Base-by-base conservation (phyloP, 2,329 filamentous ascomycete species). In the Neodidymelliopsis sp. region DNA sequence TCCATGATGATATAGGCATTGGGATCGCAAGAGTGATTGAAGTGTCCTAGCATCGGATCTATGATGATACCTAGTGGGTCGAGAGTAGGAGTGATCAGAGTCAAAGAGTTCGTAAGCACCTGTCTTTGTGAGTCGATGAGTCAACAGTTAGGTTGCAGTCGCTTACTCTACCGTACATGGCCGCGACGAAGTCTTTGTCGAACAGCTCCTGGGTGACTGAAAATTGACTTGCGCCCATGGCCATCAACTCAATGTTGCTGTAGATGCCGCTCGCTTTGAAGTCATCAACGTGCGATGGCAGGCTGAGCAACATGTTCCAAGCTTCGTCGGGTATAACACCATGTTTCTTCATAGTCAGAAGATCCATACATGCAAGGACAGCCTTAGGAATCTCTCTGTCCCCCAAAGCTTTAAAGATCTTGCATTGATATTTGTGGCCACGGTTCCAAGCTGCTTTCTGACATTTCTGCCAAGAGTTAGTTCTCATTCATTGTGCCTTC, bases 11-110 rank as follows among this genome's bases (percentile, higher is more conserved):
- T 75, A 22, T 78, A 77, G 2, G 81, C 77, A 56, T 87, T 87
- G 3, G 82, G 82, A 18, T 79, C 75, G 62, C 85, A 87, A 31
- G 81, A 85, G 63, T 88, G 85, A 53, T 87, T 87, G 31, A 84
- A 74, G 12, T 79, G 70, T 20, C 80, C 75, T 2, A 81, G 74
- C 13, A 77, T 72, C 0, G 83, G 81, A 52, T 86, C 81, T 12
- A 86, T 63, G 25, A 79, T 79, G n/a, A 85, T 70, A 2, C 85
- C 85, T 16, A 87, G 70, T 1, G 81, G 79, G 56, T 85, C 83
- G 36, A 81, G 78, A 12, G 79, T 74, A 4, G 79, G 75, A 2
- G 77, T 82, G 13, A 81, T 79, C 3, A 87, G 70, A 6, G 83
- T 84, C 48, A 85, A 73, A 2, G 80, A 78, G 57, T 87, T 87